Conservation (phyloP, 1,284 basidiomycete species). For the Cerrena zonata region DNA sequence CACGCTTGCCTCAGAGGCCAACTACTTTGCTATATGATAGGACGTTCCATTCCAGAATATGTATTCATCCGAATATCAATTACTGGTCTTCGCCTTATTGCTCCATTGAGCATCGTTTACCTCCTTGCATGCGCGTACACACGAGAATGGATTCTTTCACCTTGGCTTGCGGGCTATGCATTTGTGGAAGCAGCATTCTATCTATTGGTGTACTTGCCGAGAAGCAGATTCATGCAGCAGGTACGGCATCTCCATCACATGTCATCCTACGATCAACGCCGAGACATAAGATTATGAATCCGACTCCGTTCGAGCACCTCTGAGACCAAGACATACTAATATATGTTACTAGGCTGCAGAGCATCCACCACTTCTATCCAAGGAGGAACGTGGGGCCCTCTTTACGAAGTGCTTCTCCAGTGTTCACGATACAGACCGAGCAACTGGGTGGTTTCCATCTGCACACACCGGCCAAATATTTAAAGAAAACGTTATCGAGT, state of each 20-base stretch:
- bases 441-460: conserved; percentile 52
- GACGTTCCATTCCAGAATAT: conserved; percentile 42
- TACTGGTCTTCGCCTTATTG: conserved; percentile 40
- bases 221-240: conserved; percentile 41
- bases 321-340: not conserved
- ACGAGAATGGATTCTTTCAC: conserved; percentile 24
- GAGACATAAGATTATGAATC: too few species aligned
- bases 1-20: too few species aligned
- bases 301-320: too few species aligned
- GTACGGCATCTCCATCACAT: conserved; percentile 25
- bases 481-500: conserved; percentile 49
- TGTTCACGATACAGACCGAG: conserved; percentile 29
- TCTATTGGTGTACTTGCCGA: conserved; percentile 43
- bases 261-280: too few species aligned
- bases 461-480: conserved; percentile 24
- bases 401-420: conserved; percentile 42
- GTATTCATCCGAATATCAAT: conserved; percentile 48
- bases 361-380: conserved; percentile 36
- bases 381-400: conserved; percentile 40
- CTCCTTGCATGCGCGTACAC: conserved; percentile 26
- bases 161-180: conserved; percentile 32
- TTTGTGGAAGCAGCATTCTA: conserved; percentile 45
- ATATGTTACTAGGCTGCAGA: conserved; percentile 32
- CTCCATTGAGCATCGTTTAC: conserved; percentile 44
- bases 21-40: too few species aligned